Conservation (phyloP, 2,329 filamentous ascomycete species). For the Venturia aucupariae region DNA sequence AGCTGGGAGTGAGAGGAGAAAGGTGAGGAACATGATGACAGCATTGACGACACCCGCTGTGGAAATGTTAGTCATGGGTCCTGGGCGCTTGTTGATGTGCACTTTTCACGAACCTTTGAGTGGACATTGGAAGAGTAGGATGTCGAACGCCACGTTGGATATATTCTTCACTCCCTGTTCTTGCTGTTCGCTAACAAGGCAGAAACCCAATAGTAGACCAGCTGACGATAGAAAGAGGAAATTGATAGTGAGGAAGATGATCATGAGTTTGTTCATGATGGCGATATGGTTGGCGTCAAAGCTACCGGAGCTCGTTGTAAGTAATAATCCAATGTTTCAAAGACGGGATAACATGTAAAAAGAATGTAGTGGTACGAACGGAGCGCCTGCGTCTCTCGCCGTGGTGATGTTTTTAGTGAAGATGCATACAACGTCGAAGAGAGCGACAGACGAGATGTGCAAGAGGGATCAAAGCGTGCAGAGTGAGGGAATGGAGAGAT, state of each 20-base stretch:
- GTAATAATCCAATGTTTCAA: not conserved
- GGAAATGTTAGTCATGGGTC: conserved; percentile 11
- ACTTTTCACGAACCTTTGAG: conserved; percentile 33
- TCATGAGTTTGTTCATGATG: conserved; percentile 43
- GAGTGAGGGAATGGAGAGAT: not conserved
- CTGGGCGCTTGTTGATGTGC: not conserved
- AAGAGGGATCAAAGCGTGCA: not conserved
- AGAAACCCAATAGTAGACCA: conserved; percentile 43
- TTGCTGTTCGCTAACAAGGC: conserved; percentile 39
- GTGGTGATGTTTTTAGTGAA: not conserved
- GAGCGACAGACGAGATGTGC: conserved; percentile 5
- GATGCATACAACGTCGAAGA: not conserved
- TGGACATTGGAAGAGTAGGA: conserved; percentile 45
- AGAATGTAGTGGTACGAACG: not conserved
- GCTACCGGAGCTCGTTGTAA: conserved; percentile 3
- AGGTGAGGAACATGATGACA: conserved; percentile 61
- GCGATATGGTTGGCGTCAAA: conserved; percentile 18
- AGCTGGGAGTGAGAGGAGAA: conserved; percentile 61
- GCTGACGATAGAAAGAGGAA: conserved; percentile 44
- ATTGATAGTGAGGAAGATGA: conserved; percentile 43
- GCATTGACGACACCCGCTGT: conserved; percentile 63
- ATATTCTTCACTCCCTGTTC: conserved; percentile 35
- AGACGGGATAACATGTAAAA: not conserved
- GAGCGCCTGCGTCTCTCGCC: conserved; percentile 13
- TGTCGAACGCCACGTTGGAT: conserved; percentile 40